A percentile compares a stretch with the other conserved stretches of the same genome.
These are phyloP conservation scores for Russula griseocarnosa DNA, from an alignment of 768 basidiomycete genomes.

Conservation along the genomic window DNA sequence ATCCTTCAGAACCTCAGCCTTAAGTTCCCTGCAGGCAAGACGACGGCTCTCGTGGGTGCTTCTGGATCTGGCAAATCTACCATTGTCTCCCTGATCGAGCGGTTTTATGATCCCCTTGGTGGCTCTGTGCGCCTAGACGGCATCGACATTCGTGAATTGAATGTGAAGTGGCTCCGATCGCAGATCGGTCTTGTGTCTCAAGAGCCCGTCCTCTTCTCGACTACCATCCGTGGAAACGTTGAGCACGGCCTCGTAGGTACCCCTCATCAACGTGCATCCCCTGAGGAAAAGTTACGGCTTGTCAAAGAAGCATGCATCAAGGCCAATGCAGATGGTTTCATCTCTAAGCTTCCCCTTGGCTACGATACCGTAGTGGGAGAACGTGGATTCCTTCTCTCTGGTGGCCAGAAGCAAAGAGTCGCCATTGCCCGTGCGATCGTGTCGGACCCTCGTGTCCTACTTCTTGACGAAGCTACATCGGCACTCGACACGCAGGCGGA, in stretches of 20 bases:
- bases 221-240: slow-evolving; percentile 45
- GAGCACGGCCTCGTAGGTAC: slow-evolving; percentile 50
- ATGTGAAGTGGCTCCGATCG: slow-evolving; percentile 47
- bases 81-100: slow-evolving; percentile 45
- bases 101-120: slow-evolving; percentile 49
- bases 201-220: slow-evolving; percentile 48
- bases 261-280: slow-evolving; percentile 38
- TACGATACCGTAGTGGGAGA: slow-evolving; percentile 52
- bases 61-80: slow-evolving; percentile 41
- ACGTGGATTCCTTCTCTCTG: slow-evolving; percentile 46
- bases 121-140: slow-evolving; percentile 47
- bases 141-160: slow-evolving; percentile 42
- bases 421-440: slow-evolving; percentile 51
- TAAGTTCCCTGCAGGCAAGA: slow-evolving; percentile 53
- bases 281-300: slow-evolving; percentile 43
- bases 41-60: slow-evolving; percentile 41
- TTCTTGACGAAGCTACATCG: slow-evolving; percentile 49
- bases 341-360: slow-evolving; percentile 45
- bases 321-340: slow-evolving; percentile 53
- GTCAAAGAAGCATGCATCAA: slow-evolving; percentile 48
- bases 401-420: slow-evolving; percentile 53
- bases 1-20: slow-evolving; percentile 70
- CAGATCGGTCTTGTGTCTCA: slow-evolving; percentile 52
- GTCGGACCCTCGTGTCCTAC: slow-evolving; percentile 46
- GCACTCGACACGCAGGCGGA: slow-evolving; percentile 50